Evolutionary conservation across 139 green algal species (phyloP).

Genomic region (Coccomyxa sp.): DNA sequence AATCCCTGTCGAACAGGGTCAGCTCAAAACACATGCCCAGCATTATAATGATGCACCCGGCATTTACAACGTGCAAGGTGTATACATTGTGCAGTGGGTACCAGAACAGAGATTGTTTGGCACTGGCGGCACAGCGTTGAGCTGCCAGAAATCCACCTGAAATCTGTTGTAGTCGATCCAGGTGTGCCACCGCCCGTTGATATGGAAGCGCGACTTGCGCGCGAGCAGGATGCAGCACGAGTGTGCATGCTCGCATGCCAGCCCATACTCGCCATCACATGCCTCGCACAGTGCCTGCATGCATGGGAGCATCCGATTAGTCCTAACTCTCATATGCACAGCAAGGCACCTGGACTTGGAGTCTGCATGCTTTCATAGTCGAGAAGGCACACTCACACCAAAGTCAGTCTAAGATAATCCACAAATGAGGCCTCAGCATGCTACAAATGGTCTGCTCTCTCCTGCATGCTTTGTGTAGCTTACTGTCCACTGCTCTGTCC

Average conservation of each 20-base stretch:
- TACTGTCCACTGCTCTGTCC: no score
- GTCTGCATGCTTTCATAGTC: no score
- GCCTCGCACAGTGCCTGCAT: constrained; percentile 25
- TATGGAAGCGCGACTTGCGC: constrained; percentile 53
- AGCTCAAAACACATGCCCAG: not conserved
- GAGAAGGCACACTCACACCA: no score
- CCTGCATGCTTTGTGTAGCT: no score
- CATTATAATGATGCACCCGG: no score
- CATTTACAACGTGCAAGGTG: not conserved
- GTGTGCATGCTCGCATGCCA: constrained; percentile 84
- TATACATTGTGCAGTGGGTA: not conserved
- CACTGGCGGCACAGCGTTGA: not conserved
- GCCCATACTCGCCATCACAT: constrained; percentile 53
- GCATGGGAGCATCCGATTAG: not conserved
- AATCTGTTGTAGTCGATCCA: constrained; percentile 82
- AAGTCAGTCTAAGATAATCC: no score
- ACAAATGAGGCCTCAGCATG: no score
- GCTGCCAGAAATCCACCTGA: constrained; percentile 36
- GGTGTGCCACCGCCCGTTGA: constrained; percentile 68
- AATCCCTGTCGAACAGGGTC: not conserved
- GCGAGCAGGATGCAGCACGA: constrained; percentile 79
- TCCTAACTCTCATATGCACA: constrained; percentile 16
- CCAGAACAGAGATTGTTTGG: not conserved
- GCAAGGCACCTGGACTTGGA: no score
- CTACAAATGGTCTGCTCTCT: no score